phyloP scores from a whole-genome alignment of 176 grass and related monocot species.

The Carex parvula region DNA sequence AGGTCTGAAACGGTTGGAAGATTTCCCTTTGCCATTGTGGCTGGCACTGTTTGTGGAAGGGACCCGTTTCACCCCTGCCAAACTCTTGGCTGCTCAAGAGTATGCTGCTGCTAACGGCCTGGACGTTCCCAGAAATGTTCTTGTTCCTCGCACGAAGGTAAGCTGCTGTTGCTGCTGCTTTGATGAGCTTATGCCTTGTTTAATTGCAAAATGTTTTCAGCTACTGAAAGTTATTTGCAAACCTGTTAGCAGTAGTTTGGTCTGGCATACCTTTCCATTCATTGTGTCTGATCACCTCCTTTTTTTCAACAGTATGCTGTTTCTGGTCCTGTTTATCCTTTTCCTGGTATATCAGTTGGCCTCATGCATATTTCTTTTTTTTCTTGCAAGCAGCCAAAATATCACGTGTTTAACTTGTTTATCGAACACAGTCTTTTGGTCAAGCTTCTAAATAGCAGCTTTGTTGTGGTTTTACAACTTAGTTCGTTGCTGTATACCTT shows the following conservation, averaged over 20 bases:
- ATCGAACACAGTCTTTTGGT: not conserved
- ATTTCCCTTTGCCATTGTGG: conserved; percentile 96
- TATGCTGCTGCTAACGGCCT: conserved; percentile 40
- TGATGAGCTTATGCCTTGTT: not conserved
- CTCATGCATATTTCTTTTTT: not conserved
- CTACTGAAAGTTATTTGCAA: not conserved
- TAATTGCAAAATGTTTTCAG: not conserved
- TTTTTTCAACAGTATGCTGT: not conserved
- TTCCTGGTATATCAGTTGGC: not conserved
- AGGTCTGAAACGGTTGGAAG: conserved; percentile 68
- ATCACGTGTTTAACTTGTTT: not conserved
- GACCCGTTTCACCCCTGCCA: conserved; percentile 52
- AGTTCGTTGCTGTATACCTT: no score
- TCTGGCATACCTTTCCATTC: not conserved
- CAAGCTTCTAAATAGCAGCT: not conserved
- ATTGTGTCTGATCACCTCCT: not conserved
- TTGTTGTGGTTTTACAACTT: no score
- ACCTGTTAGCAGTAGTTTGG: not conserved
- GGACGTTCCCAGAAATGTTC: conserved; percentile 41
- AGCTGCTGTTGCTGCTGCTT: not conserved
- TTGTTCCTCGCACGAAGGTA: conserved; percentile 53
- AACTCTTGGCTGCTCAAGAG: conserved; percentile 48
- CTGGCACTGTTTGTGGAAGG: conserved; percentile 89
- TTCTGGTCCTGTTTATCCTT: not conserved
- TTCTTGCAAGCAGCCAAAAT: not conserved